Evolutionary conservation across 2,329 filamentous ascomycete species (phyloP), one percentile per base, ranked within the genome.

Genomic region (Ramularia collo-cygni): DNA sequence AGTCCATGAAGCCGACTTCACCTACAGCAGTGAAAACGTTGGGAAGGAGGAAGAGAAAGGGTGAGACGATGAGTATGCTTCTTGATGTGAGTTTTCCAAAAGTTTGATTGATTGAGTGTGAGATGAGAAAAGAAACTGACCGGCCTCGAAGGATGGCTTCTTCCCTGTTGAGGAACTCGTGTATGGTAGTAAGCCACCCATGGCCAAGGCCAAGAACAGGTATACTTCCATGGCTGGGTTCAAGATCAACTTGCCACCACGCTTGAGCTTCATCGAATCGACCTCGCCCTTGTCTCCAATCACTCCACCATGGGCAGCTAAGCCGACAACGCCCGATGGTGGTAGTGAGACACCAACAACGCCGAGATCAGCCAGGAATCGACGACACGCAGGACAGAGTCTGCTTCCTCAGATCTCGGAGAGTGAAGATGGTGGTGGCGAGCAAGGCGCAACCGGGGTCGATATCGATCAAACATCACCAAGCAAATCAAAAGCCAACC

Each of bases 31-130:
- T 13, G 9, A 21, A 43, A 13, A 40, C 26, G 8, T 37, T 33
- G 8, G 27, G 40, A 28, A 52, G 38, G 30, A 42, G 44, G n/a
- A 42, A 37, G 16, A 44, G 33, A 10, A 51, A 53, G 26, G 54
- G 54, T 28, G 51, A 56, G 42, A 57, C 54, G 3, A 54, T 58
- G 52, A 57, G 54, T 32, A 57, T 57, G 56, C 45, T 58, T 4
- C 39, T 58, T 4, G 52, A 56, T 12, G 21, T 24, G 10, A 24
- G 21, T 24, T 24, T 24, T 24, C 21, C 6, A 24, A 10, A 24
- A 10, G 21, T 10, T 24, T 6, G 6, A 6, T 24, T 24, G 21
- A 24, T 6, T 24, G 10, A 10, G 6, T 6, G 21, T 24, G 10
- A 24, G 10, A 10, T 10, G 21, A 24, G 21, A 24, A 24, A 6